phyloP scores from a whole-genome alignment of 352 stramenopile species.

The Phytophthora hibernalis region DNA sequence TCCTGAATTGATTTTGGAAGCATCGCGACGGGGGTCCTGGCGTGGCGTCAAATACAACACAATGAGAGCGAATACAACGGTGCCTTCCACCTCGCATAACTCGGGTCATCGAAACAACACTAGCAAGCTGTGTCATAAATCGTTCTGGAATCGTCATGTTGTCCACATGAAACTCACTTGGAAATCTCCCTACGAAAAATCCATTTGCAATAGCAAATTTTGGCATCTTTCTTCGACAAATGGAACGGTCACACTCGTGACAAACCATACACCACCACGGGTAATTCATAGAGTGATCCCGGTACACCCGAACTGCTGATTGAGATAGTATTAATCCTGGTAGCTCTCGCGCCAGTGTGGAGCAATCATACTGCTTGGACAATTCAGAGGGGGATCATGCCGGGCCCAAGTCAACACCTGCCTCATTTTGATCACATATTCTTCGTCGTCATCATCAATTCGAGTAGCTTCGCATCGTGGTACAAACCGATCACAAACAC shows the following conservation, averaged over 20 bases:
- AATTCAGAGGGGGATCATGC: not conserved
- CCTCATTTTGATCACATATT: not conserved
- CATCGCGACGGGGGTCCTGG: not conserved
- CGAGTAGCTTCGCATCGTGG: not conserved
- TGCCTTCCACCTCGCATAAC: conserved; percentile 1
- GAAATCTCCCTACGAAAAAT: not conserved
- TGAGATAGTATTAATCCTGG: not conserved
- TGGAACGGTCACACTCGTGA: not conserved
- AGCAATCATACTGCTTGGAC: not conserved
- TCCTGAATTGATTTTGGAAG: not conserved
- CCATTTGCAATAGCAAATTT: conserved; percentile 7
- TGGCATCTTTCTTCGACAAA: not conserved
- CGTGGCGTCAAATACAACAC: conserved; percentile 3
- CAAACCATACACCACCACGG: conserved; percentile 3
- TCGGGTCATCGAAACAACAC: not conserved
- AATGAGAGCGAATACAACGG: not conserved
- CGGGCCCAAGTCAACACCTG: too few relatives aligned
- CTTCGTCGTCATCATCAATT: not conserved
- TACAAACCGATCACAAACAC: not conserved
- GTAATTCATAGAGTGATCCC: not conserved
- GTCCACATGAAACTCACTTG: not conserved
- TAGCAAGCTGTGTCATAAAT: conserved; percentile 9
- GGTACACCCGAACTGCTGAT: not conserved
- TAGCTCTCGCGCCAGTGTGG: not conserved
- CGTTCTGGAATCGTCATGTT: conserved; percentile 1